Evolutionary conservation across 129 eudicot genomes (phyloP).

Genomic region (Erigeron canadensis): DNA sequence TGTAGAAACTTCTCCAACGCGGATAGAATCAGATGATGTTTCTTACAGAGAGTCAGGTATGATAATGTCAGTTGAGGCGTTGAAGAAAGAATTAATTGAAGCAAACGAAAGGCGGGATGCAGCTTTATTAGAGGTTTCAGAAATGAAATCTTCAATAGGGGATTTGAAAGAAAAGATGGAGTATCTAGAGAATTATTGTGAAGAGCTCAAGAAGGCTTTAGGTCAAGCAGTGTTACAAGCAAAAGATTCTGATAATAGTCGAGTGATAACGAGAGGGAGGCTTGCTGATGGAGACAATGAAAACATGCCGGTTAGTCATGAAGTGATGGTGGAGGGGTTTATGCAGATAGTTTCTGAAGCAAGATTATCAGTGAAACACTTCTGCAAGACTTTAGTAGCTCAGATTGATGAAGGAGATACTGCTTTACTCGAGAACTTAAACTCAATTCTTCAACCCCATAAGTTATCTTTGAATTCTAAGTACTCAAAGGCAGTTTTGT

Average conservation of each 20-base stretch:
- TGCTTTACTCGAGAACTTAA: conserved; percentile 47
- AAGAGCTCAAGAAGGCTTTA: conserved; percentile 75
- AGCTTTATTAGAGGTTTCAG: conserved; percentile 64
- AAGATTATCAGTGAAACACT: conserved; percentile 79
- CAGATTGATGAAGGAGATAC: conserved; percentile 66
- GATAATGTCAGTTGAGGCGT: conserved; percentile 44
- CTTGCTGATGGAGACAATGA: conserved; percentile 38
- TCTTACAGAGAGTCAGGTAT: conserved; percentile 52
- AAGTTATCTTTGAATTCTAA: conserved; percentile 62
- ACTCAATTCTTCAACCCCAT: conserved; percentile 64
- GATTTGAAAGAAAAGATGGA: conserved; percentile 62
- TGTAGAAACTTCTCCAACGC: conserved; percentile 39
- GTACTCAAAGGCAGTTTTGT: conserved; percentile 57
- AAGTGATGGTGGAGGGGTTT: conserved; percentile 92
- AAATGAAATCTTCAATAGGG: conserved; percentile 76
- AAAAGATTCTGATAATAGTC: conserved; percentile 28
- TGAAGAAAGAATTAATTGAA: conserved; percentile 70
- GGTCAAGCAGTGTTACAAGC: conserved; percentile 53
- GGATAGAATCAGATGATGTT: conserved; percentile 50
- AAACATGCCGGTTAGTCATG: conserved; percentile 68
- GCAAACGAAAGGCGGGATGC: conserved; percentile 68
- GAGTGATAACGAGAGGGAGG: conserved; percentile 30
- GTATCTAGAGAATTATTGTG: conserved; percentile 75
- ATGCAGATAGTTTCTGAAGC: conserved; percentile 90
- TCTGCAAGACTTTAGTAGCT: conserved; percentile 62